These are phyloP conservation scores for Skeletonema potamos DNA, from an alignment of 108 stramenopile genomes.

Conservation along the genomic window DNA sequence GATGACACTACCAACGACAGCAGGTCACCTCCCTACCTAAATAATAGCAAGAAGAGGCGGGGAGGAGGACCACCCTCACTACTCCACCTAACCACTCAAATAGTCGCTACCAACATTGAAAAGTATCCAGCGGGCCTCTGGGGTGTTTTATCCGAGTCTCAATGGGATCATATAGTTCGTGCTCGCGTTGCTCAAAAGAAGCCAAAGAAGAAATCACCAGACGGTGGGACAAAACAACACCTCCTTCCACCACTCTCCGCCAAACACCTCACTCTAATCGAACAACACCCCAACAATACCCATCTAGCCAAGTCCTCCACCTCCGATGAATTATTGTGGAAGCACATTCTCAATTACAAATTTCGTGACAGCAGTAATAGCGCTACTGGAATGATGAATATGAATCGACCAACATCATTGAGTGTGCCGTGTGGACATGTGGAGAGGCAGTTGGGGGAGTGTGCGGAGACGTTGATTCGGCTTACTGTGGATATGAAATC, in stretches of 20 bases:
- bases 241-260: constrained; percentile 18
- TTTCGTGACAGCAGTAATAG: constrained; percentile 7
- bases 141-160: constrained; percentile 28
- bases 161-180: constrained; percentile 34
- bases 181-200: constrained; percentile 1
- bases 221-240: background rate
- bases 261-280: constrained; percentile 19
- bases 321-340: constrained; percentile 28
- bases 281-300: constrained; percentile 15
- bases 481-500: background rate
- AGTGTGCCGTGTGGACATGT: background rate
- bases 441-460: background rate
- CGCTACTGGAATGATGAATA: too few species aligned
- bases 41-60: background rate
- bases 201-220: background rate
- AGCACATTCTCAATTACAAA: constrained; percentile 25
- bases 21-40: too few species aligned
- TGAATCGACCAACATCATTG: constrained; percentile 17
- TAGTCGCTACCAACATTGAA: constrained; percentile 27
- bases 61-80: constrained; percentile 8
- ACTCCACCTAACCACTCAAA: constrained; percentile 23
- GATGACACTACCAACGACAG: too few species aligned
- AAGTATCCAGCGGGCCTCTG: constrained; percentile 20
- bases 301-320: constrained; percentile 15
- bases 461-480: background rate